Evolutionary conservation across 2,329 filamentous ascomycete species (phyloP), one percentile per base, ranked within the genome.

Genomic region (Epichloe scottii): DNA sequence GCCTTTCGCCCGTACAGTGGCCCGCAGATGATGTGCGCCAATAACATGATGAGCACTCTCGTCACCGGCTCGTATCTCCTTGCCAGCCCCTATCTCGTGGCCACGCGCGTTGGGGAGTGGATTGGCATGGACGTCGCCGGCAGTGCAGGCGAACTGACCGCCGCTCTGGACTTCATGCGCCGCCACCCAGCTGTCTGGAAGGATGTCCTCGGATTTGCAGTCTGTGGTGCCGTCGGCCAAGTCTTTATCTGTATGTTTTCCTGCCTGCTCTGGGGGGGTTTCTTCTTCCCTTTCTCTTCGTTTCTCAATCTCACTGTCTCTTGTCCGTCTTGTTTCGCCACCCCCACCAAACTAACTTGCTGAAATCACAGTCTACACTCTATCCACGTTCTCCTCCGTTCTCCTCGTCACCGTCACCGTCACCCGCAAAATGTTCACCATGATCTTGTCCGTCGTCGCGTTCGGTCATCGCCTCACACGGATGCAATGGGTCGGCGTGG

Each of bases 11-110:
- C 84, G 14, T 96, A 93, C 66, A 81, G 82, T 3, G 93, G 93
- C 10, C 89, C 91, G 53, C 93, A 98, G 77, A 98, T 98, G 93
- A 98, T 98, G 93, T 94, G 90, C 65, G 90, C 91, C 39, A 89
- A 96, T 69, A 98, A 97, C 66, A 73, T 95, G 51, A 85, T 97
- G 68, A 85, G 81, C 59, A 91, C 89, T 3, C 63, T 82, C 45
- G 74, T 97, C 51, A 97, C 90, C 3, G 75, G 79, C 19, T 63
- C 71, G 0, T 97, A 95, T 62, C 79, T 98, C 43, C 57, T 91
- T 17, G 62, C 89, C 19, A 86, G 83, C 60, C 93, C 93, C 0
- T 88, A 84, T 71, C 68, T 96, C n/a, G 85, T 85, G 0, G 73
- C 76, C 52, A 89, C 81, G 1, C 75, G 76, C 6, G 53, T 82